Percentiles rank a stretch among this genome's conserved stretches.
Evolutionary conservation across 2,329 filamentous ascomycete species (phyloP).

Genomic region (Calycina marina): DNA sequence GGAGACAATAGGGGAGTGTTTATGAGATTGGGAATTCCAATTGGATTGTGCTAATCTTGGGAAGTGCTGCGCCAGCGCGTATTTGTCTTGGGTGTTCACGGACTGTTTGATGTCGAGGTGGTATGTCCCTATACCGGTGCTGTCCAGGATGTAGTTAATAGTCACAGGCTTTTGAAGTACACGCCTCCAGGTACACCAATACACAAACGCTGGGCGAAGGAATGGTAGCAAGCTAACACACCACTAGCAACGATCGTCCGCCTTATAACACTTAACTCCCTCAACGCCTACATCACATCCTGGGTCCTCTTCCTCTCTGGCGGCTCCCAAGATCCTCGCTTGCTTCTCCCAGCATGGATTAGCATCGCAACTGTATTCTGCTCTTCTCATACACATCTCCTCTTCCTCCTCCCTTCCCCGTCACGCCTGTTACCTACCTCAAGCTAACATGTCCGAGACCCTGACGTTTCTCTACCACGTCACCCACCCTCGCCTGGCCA

Average conservation of each 20-base stretch:
- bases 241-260: constrained; percentile 57
- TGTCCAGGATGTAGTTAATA: neutral
- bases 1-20: neutral
- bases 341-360: constrained; percentile 66
- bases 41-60: constrained; percentile 1
- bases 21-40: neutral
- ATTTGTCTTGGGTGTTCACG: constrained; percentile 70
- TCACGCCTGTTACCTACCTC: neutral
- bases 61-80: constrained; percentile 62
- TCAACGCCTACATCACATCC: constrained; percentile 63
- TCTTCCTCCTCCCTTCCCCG: constrained; percentile 1
- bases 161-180: constrained; percentile 62
- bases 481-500: constrained; percentile 65
- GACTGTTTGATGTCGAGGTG: constrained; percentile 77
- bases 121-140: constrained; percentile 28
- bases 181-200: constrained; percentile 41
- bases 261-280: constrained; percentile 57
- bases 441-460: constrained; percentile 31
- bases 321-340: constrained; percentile 52
- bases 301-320: constrained; percentile 57
- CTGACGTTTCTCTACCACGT: constrained; percentile 63
- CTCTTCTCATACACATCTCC: neutral
- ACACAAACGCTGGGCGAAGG: no score
- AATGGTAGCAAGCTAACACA: neutral
- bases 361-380: constrained; percentile 57